A percentile compares a stretch with the other conserved stretches of the same genome.
Conservation (phyloP, 2,329 filamentous ascomycete genomes). For the Plectosphaerella cucumerina region DNA sequence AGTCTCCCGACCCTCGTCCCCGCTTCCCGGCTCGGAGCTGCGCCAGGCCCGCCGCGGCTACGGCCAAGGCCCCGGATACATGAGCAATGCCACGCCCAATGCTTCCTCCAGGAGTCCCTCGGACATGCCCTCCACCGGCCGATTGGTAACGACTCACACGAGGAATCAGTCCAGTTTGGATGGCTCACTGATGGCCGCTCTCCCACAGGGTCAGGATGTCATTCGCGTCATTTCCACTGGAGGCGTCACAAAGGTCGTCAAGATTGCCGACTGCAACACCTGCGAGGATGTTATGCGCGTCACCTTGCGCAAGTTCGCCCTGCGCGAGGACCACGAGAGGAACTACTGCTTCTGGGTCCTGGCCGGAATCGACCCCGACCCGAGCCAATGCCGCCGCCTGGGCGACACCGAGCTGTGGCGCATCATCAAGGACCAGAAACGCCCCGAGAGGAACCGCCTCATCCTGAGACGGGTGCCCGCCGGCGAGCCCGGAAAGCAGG, state of each 20-base stretch:
- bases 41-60: slow-evolving; percentile 55
- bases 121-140: slow-evolving; percentile 59
- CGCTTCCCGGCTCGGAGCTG: slow-evolving; percentile 53
- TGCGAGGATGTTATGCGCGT: slow-evolving; percentile 90
- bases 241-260: slow-evolving; percentile 88
- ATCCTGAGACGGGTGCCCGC: slow-evolving; percentile 91
- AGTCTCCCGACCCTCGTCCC: slow-evolving; percentile 67
- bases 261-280: slow-evolving; percentile 85
- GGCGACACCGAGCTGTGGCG: slow-evolving; percentile 85
- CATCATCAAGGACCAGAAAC: slow-evolving; percentile 80
- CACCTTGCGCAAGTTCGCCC: slow-evolving; percentile 80
- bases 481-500: slow-evolving; percentile 81
- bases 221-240: slow-evolving; percentile 92
- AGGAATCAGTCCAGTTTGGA: slow-evolving; percentile 82
- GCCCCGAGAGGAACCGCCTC: slow-evolving; percentile 82
- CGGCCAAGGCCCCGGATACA: slow-evolving; percentile 41
- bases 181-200: slow-evolving; percentile 76
- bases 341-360: slow-evolving; percentile 98
- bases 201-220: slow-evolving; percentile 82
- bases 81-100: slow-evolving; percentile 44
- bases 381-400: slow-evolving; percentile 74
- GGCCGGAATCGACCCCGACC: slow-evolving; percentile 78
- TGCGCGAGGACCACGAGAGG: slow-evolving; percentile 85
- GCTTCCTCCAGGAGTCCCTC: slow-evolving; percentile 52
- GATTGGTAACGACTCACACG: slow-evolving; percentile 64